These are phyloP conservation scores for Pseudogymnoascus sp. DNA, from an alignment of 2,329 filamentous ascomycete species.

Conservation along the genomic window DNA sequence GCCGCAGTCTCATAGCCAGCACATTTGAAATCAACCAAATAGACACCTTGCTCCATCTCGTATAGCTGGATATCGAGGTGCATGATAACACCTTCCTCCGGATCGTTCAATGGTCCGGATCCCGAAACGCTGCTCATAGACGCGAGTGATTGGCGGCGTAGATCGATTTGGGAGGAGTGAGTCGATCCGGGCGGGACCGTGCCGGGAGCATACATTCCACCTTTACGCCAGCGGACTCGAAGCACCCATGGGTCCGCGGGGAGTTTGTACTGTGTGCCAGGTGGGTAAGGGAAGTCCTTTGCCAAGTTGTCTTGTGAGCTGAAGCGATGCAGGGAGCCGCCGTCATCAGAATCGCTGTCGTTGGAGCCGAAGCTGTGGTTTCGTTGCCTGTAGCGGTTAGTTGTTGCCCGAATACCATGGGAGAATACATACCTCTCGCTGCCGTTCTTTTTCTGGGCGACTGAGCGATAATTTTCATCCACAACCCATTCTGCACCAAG, in stretches of 20 bases:
- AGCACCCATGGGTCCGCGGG: slow-evolving; percentile 94
- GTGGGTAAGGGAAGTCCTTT: slow-evolving; percentile 34
- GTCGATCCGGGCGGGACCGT: slow-evolving; percentile 41
- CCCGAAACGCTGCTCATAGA: slow-evolving; percentile 28
- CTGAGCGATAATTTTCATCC: slow-evolving; percentile 44
- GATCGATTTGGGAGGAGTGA: slow-evolving; percentile 40
- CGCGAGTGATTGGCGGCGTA: slow-evolving; percentile 32
- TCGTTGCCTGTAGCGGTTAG: slow-evolving; percentile 13
- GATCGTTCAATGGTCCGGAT: slow-evolving; percentile 23
- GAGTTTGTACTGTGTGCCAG: slow-evolving; percentile 64
- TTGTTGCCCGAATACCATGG: neutral
- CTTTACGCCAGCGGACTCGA: slow-evolving; percentile 77
- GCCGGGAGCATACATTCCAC: slow-evolving; percentile 57
- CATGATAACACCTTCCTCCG: slow-evolving; percentile 57
- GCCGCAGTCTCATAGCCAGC: slow-evolving; percentile 83
- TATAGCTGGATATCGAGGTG: slow-evolving; percentile 96
- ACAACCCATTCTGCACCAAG: slow-evolving; percentile 83
- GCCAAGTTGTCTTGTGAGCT: slow-evolving; percentile 21
- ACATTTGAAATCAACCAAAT: slow-evolving; percentile 97
- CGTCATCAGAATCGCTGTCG: slow-evolving; percentile 30
- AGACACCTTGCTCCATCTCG: slow-evolving; percentile 84
- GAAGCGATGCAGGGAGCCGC: slow-evolving; percentile 31
- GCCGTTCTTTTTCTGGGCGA: slow-evolving; percentile 26
- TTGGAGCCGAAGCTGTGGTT: slow-evolving; percentile 35
- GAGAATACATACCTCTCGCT: slow-evolving; percentile 31